A percentile compares a stretch with the other conserved stretches of the same genome.
Conservation (phyloP, 495 filamentous ascomycete species). For the Hypomontagnella monticulosa region DNA sequence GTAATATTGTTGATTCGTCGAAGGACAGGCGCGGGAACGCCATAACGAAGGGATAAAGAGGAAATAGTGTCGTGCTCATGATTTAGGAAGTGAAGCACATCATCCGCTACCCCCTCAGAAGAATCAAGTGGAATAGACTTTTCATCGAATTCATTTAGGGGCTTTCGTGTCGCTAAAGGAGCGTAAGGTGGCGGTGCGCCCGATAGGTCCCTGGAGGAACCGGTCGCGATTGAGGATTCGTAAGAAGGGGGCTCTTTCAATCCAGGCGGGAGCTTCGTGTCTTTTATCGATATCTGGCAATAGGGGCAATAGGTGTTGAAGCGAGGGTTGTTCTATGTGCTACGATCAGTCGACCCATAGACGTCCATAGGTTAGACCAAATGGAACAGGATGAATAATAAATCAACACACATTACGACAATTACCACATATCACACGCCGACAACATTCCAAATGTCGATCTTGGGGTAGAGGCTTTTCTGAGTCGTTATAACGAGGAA, state of each 20-base stretch:
- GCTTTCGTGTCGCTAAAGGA: conserved; percentile 21
- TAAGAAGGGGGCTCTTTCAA: conserved; percentile 69
- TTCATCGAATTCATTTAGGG: conserved; percentile 31
- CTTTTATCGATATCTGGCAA: conserved; percentile 58
- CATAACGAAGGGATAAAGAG: conserved; percentile 73
- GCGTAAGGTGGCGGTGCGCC: conserved; percentile 56
- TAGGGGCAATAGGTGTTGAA: conserved; percentile 75
- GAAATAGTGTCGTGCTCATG: conserved; percentile 67
- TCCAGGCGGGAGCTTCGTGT: conserved; percentile 63
- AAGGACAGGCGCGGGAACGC: conserved; percentile 65
- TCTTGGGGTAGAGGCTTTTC: conserved; percentile 65
- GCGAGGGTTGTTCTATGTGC: conserved; percentile 67
- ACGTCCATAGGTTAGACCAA: neutral
- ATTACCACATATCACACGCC: conserved; percentile 69
- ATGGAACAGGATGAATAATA: neutral
- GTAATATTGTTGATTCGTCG: conserved; percentile 69
- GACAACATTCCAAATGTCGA: conserved; percentile 69
- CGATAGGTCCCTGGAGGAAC: conserved; percentile 37
- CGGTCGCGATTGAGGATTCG: conserved; percentile 49
- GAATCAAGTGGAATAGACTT: conserved; percentile 36
- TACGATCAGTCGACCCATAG: conserved; percentile 19
- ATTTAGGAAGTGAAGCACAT: conserved; percentile 74
- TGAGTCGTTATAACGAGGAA: conserved; percentile 53
- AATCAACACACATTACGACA: conserved; percentile 66
- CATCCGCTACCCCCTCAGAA: conserved; percentile 51